Conservation (phyloP, 2,329 filamentous ascomycete genomes). For the Aspergillus piperis region DNA sequence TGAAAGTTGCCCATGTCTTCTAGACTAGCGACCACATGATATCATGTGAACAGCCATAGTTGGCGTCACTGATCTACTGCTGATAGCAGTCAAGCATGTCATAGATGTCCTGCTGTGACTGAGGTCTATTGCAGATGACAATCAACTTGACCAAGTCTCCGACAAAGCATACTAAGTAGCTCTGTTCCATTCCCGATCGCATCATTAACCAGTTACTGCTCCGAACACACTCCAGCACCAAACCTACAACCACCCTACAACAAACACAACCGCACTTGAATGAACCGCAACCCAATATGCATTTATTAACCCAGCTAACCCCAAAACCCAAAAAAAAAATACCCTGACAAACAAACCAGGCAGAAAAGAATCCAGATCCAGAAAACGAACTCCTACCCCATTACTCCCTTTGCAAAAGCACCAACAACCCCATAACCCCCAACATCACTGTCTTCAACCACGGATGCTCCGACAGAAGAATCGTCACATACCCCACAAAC, state of each 20-base stretch:
- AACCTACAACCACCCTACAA: too few relatives aligned
- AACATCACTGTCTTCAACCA: slow-evolving; percentile 97
- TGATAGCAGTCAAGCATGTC: neutral
- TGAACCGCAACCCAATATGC: too few relatives aligned
- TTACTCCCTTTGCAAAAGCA: slow-evolving; percentile 87
- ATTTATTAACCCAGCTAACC: too few relatives aligned
- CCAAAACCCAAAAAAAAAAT: neutral
- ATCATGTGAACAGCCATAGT: neutral
- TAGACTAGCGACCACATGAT: neutral
- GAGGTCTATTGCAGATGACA: too few relatives aligned
- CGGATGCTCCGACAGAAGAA: slow-evolving; percentile 89
- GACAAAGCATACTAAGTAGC: too few relatives aligned
- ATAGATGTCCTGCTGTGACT: too few relatives aligned
- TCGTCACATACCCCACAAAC: slow-evolving; percentile 95
- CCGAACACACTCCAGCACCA: too few relatives aligned
- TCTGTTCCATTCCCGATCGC: too few relatives aligned
- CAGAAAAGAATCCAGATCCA: neutral
- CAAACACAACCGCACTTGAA: too few relatives aligned
- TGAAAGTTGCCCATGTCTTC: neutral
- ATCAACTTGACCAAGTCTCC: too few relatives aligned
- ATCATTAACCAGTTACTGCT: too few relatives aligned
- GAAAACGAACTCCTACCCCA: neutral
- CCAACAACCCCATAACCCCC: slow-evolving; percentile 90
- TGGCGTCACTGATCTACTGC: neutral
- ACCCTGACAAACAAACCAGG: neutral